A percentile compares a stretch with the other conserved stretches of the same genome.
phyloP scores from a whole-genome alignment of 768 basidiomycete species.

The Calocera viscosa region DNA sequence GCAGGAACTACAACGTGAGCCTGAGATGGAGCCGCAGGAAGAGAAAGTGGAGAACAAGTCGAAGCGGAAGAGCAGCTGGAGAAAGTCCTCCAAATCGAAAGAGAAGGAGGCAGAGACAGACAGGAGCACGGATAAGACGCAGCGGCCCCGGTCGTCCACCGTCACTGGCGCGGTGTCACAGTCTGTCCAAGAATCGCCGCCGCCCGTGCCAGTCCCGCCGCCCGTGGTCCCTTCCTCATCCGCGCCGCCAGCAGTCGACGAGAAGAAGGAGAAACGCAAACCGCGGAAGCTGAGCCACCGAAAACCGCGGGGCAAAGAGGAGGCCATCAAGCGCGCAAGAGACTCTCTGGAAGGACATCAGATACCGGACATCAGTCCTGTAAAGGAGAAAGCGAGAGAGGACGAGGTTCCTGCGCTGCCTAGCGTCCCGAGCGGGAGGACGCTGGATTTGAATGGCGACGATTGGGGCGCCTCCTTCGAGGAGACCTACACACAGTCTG shows the following conservation, averaged over 20 bases:
- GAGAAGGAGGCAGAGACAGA: not conserved
- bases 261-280: slow-evolving; percentile 2
- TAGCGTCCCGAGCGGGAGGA: not conserved
- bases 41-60: not conserved
- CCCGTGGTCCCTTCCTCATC: not conserved
- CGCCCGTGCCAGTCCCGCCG: not conserved
- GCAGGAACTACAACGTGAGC: not conserved
- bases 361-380: not conserved
- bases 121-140: not conserved
- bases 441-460: not conserved
- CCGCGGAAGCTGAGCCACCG: slow-evolving; percentile 3
- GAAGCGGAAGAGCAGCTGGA: not conserved
- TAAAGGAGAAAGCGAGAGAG: not conserved
- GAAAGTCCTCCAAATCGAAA: not conserved
- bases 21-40: not conserved
- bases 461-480: not conserved
- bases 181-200: no score
- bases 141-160: not conserved
- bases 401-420: not conserved
- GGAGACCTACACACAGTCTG: not conserved
- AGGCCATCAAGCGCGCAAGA: not conserved
- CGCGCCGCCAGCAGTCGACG: not conserved
- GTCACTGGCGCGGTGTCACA: not conserved
- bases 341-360: not conserved
- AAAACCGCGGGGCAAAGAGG: not conserved